A percentile compares a stretch with the other conserved stretches of the same genome.
These are phyloP conservation scores for Mycena galopus DNA, from an alignment of 768 basidiomycete species.

Conservation along the genomic window DNA sequence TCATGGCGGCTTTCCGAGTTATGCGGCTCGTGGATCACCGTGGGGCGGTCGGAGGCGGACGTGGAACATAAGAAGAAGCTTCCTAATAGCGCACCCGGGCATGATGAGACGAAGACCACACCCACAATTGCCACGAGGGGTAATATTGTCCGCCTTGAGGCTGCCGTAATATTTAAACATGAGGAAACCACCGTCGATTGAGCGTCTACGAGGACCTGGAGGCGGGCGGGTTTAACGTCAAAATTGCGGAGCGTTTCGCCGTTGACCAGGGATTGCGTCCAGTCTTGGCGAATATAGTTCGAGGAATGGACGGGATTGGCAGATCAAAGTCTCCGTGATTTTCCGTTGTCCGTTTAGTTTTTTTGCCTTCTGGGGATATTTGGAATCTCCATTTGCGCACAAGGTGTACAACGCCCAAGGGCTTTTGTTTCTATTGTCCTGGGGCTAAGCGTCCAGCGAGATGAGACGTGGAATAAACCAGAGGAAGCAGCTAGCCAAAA, in stretches of 20 bases:
- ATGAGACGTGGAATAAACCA: background rate
- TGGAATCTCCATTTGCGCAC: slow-evolving; percentile 14
- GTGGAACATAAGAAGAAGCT: background rate
- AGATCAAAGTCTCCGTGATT: background rate
- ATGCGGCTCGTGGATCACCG: background rate
- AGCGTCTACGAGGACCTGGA: background rate
- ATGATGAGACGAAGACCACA: background rate
- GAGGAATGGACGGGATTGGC: too few species aligned
- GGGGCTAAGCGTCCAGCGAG: background rate
- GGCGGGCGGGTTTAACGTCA: background rate
- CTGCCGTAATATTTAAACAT: slow-evolving; percentile 3
- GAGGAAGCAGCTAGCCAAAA: background rate
- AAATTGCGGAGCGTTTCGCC: background rate
- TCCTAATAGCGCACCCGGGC: background rate
- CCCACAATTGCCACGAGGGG: background rate
- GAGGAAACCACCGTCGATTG: slow-evolving; percentile 2
- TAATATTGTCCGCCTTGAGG: background rate
- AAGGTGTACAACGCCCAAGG: background rate
- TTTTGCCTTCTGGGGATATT: slow-evolving; percentile 27
- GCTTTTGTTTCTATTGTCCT: slow-evolving; percentile 17
- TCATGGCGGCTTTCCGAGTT: background rate
- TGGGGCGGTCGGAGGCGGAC: background rate
- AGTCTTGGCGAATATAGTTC: too few species aligned
- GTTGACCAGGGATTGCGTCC: background rate
- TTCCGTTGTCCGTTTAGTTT: background rate